Conservation (phyloP, 306 rosid genomes). For the Quillaja saponaria region DNA sequence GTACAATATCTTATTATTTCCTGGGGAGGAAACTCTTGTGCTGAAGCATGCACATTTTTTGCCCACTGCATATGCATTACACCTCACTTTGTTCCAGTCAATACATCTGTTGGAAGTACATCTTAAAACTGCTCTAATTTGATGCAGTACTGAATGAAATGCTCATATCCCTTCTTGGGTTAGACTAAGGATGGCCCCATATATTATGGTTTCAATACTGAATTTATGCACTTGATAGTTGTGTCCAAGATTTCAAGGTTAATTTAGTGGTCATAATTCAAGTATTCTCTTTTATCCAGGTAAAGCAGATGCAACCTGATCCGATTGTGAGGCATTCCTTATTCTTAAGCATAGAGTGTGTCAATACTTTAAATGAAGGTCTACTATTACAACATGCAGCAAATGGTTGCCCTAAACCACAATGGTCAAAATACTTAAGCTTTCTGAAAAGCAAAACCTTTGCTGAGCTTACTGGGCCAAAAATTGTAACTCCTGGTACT, state of each 20-base stretch:
- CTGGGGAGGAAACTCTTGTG: constrained; percentile 9
- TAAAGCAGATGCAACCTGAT: constrained; percentile 63
- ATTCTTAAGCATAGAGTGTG: constrained; percentile 72
- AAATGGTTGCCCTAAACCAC: constrained; percentile 79
- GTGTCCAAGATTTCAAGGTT: not conserved
- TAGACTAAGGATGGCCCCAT: not conserved
- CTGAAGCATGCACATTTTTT: constrained; percentile 3
- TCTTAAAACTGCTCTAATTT: not conserved
- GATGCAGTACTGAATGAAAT: not conserved
- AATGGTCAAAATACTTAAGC: constrained; percentile 84
- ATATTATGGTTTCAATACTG: not conserved
- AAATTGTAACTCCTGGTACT: constrained; percentile 64
- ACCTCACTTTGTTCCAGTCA: constrained; percentile 13
- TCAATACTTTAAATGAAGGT: constrained; percentile 84
- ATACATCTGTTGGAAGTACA: not conserved
- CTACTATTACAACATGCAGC: constrained; percentile 76
- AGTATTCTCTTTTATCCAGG: constrained; percentile 47
- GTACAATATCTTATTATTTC: constrained; percentile 3
- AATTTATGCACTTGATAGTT: constrained; percentile 14
- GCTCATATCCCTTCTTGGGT: not conserved
- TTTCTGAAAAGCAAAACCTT: constrained; percentile 81
- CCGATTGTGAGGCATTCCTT: constrained; percentile 58
- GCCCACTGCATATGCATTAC: constrained; percentile 9
- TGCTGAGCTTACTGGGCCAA: constrained; percentile 77
- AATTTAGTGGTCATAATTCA: not conserved